Percentiles rank a stretch among this genome's conserved stretches.
phyloP scores from a whole-genome alignment of 2,329 filamentous ascomycete species.

The Arthrobotrys pseudoclavata region DNA sequence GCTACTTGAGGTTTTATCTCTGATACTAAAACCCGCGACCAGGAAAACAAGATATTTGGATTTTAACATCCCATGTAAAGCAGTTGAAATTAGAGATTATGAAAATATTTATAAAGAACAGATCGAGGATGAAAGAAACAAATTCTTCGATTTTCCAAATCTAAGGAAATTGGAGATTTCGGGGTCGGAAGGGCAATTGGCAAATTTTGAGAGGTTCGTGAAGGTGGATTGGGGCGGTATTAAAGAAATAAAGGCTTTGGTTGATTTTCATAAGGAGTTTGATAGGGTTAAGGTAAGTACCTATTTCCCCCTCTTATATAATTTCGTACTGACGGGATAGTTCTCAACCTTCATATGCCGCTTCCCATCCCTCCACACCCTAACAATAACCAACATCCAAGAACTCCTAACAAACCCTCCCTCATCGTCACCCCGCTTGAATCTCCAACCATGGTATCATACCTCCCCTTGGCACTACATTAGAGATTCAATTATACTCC shows the following conservation, averaged over 20 bases:
- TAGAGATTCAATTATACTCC: conserved; percentile 9
- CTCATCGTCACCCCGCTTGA: background rate
- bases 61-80: background rate
- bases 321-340: background rate
- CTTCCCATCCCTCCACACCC: background rate
- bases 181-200: background rate
- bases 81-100: background rate
- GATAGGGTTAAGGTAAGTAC: background rate
- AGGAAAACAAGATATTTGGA: background rate
- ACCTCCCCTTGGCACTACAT: conserved; percentile 25
- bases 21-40: background rate
- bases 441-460: conserved; percentile 11
- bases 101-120: background rate
- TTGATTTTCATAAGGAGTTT: conserved; percentile 6
- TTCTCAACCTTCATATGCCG: conserved; percentile 20
- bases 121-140: background rate
- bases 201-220: conserved; percentile 19
- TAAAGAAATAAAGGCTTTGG: background rate
- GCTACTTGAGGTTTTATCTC: background rate
- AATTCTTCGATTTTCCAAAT: conserved; percentile 3
- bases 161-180: background rate
- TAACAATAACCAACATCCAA: conserved; percentile 18
- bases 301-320: background rate
- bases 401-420: conserved; percentile 4
- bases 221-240: conserved; percentile 13